Evolutionary conservation across 257 asterid genomes (phyloP), one percentile per base, ranked within the genome.

Genomic region (Lycium barbarum): DNA sequence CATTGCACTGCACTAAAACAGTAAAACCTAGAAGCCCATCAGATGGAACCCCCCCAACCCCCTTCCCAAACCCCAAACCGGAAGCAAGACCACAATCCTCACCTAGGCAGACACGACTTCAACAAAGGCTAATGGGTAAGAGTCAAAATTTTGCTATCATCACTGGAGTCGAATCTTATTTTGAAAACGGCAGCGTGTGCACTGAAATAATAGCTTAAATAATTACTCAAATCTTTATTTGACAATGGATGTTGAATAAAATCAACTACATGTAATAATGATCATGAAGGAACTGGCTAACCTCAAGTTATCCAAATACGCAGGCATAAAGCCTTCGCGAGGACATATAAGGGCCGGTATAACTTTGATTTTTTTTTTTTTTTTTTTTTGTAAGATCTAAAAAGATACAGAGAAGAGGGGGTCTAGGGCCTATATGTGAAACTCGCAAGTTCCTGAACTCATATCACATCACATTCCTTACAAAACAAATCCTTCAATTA

Each of bases 401-500:
- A 9, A 43, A 9, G 33, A 40, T 71, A 38, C 35, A 43, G 35
- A 40, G 54, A 65, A 65, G 43, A 65, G 33, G 22, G 49, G 79
- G 35, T 71, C 55, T 43, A 71, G 17, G 4, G 8, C 17, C 35
- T 40, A 40, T 14, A 55, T 13, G 17, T 55, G 61, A 55, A 55
- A 55, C 18, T 4, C 55, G 3, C 17, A 40, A 71, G 55, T 47
- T 43, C 2, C 3, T 43, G 36, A 43, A 71, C 57, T 71, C 54
- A 10, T 14, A 55, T 71, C 14, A 9, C 17, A 40, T 71, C 57
- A 13, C 22, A 43, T 43, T 43, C 57, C 26, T 43, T 40, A 35
- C 35, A 17, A 71, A 71, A 71, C 79, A 18, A 71, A 18, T 71
- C 79, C 40, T 49, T 20, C 63, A 53, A 74, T 74, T 47, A 78